These are phyloP conservation scores for Aspergillus incahuasiensis DNA, from an alignment of 495 filamentous ascomycete genomes.

Conservation along the genomic window DNA sequence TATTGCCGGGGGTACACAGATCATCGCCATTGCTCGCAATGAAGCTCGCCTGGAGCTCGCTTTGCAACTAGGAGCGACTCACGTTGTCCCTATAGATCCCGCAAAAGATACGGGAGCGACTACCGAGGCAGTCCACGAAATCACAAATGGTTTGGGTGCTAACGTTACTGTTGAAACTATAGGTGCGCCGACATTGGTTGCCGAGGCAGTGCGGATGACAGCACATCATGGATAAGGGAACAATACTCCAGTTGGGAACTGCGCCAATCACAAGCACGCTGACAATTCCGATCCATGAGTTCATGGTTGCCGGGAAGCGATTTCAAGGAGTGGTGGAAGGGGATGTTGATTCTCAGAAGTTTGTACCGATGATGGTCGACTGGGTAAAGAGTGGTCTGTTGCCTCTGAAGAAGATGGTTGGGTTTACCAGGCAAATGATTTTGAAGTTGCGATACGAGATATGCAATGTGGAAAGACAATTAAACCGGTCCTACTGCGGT, in stretches of 20 bases:
- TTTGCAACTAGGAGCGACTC: conserved; percentile 35
- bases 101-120: neutral
- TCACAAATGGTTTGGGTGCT: neutral
- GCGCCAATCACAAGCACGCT: conserved; percentile 11
- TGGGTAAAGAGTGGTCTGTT: neutral
- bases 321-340: conserved; percentile 20
- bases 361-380: neutral
- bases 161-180: conserved; percentile 32
- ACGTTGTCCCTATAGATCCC: conserved; percentile 20
- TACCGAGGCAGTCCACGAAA: conserved; percentile 8
- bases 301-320: conserved; percentile 18
- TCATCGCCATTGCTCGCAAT: conserved; percentile 37
- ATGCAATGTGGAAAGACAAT: neutral
- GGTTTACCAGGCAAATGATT: neutral
- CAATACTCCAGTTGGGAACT: conserved; percentile 11
- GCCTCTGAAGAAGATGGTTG: neutral
- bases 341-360: conserved; percentile 16
- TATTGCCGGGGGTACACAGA: conserved; percentile 18
- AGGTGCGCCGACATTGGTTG: conserved; percentile 25
- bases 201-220: conserved; percentile 23
- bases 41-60: conserved; percentile 32
- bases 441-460: neutral
- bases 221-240: conserved; percentile 14
- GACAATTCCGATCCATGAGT: conserved; percentile 16
- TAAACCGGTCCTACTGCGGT: neutral